A percentile compares a stretch with the other conserved stretches of the same genome.
Conservation (phyloP, 306 rosid genomes). For the Begonia peltatifolia region DNA sequence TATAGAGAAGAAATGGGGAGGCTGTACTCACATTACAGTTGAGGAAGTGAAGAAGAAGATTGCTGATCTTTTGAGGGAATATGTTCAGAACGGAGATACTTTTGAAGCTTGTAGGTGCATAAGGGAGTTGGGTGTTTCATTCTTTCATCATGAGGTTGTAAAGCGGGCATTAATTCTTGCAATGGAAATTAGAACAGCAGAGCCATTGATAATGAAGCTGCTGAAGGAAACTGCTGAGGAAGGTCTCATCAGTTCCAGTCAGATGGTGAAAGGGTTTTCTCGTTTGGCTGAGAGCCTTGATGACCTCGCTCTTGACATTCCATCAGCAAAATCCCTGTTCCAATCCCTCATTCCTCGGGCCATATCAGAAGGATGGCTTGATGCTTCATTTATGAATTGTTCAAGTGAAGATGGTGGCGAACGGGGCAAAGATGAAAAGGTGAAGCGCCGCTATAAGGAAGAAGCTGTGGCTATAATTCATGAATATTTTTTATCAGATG, state of each 20-base stretch:
- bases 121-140: conserved; percentile 66
- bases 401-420: conserved; percentile 40
- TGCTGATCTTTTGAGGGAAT: conserved; percentile 5
- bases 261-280: conserved; percentile 46
- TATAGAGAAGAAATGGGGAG: conserved; percentile 93
- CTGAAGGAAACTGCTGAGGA: conserved; percentile 55
- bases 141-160: conserved; percentile 67
- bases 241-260: conserved; percentile 59
- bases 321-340: conserved; percentile 43
- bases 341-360: conserved; percentile 63
- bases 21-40: conserved; percentile 23
- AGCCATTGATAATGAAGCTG: conserved; percentile 43
- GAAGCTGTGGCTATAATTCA: conserved; percentile 55
- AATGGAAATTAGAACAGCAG: conserved; percentile 55
- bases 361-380: conserved; percentile 87
- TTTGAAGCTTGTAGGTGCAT: conserved; percentile 52
- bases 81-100: neutral
- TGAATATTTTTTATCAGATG: conserved; percentile 62
- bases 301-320: conserved; percentile 63
- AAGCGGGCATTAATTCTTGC: conserved; percentile 72
- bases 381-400: conserved; percentile 52
- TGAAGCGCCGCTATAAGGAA: conserved; percentile 52
- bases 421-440: conserved; percentile 39
- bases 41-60: conserved; percentile 93
- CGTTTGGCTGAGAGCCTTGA: conserved; percentile 48